Conservation (phyloP, 208 protist species). For the Leishmania martiniquensis region DNA sequence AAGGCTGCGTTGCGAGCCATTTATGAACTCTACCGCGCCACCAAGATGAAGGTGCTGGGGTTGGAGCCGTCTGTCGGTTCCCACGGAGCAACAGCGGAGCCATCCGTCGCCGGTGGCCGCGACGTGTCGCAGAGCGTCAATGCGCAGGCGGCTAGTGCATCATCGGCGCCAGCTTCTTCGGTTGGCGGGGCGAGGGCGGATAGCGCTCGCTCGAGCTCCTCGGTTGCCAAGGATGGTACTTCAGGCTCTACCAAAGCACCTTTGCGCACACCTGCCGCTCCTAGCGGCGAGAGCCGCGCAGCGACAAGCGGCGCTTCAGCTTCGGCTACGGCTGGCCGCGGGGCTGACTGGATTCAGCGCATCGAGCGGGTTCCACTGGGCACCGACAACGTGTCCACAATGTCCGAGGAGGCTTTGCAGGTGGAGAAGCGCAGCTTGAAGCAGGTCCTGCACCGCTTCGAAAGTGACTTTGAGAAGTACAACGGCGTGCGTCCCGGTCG, state of each 20-base stretch:
- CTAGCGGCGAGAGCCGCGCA: background rate
- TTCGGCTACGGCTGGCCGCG: background rate
- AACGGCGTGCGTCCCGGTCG: slow-evolving; percentile 58
- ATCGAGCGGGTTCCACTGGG: slow-evolving; percentile 48
- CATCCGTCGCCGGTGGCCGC: slow-evolving; percentile 7
- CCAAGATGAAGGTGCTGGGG: slow-evolving; percentile 60
- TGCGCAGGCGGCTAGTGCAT: slow-evolving; percentile 11
- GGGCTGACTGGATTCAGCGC: slow-evolving; percentile 26
- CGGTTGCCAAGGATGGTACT: slow-evolving; percentile 13
- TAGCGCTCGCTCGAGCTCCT: slow-evolving; percentile 13
- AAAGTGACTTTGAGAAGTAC: slow-evolving; percentile 72
- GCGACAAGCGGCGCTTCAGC: background rate
- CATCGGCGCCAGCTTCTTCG: slow-evolving; percentile 4
- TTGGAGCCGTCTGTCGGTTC: slow-evolving; percentile 30
- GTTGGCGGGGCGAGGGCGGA: slow-evolving; percentile 11
- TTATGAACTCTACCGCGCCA: slow-evolving; percentile 86
- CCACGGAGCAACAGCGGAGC: slow-evolving; percentile 14
- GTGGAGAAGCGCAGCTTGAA: slow-evolving; percentile 79
- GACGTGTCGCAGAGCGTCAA: slow-evolving; percentile 25
- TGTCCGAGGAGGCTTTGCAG: slow-evolving; percentile 59
- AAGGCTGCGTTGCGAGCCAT: slow-evolving; percentile 77
- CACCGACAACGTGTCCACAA: slow-evolving; percentile 43
- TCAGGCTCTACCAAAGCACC: background rate
- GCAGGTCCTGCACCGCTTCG: slow-evolving; percentile 80
- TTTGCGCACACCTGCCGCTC: background rate